Conservation (phyloP, 2,329 filamentous ascomycete genomes). For the Aspergillus sp. region DNA sequence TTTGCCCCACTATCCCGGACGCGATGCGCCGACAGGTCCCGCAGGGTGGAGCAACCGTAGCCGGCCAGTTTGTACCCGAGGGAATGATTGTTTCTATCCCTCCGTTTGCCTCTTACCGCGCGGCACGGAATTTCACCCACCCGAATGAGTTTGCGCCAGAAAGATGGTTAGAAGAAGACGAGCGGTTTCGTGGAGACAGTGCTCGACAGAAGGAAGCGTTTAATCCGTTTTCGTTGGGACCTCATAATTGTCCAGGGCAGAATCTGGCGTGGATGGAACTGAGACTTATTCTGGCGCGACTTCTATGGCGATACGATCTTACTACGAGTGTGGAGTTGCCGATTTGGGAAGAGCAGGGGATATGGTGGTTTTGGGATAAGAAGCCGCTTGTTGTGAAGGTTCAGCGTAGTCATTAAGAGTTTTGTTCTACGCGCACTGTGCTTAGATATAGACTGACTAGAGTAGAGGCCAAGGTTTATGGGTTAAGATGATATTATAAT, state of each 20-base stretch:
- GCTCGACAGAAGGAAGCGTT: not conserved
- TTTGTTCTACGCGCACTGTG: too few species aligned
- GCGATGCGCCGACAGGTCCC: too few species aligned
- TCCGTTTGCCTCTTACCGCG: slow-evolving; percentile 5
- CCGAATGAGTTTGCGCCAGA: slow-evolving; percentile 11
- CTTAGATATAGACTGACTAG: too few species aligned
- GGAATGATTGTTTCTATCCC: slow-evolving; percentile 4
- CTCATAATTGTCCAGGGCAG: slow-evolving; percentile 13
- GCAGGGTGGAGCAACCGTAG: slow-evolving; percentile 9
- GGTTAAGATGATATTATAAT: too few species aligned
- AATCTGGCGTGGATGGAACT: slow-evolving; percentile 12
- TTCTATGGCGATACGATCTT: slow-evolving; percentile 16
- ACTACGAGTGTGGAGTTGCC: not conserved
- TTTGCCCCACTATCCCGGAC: too few species aligned
- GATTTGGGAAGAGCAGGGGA: slow-evolving; percentile 2
- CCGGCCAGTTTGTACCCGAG: slow-evolving; percentile 10
- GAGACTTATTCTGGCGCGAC: slow-evolving; percentile 9
- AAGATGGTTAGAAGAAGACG: slow-evolving; percentile 9
- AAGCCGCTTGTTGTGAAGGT: not conserved
- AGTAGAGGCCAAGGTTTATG: too few species aligned
- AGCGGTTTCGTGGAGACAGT: slow-evolving; percentile 5
- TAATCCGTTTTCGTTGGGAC: slow-evolving; percentile 16
- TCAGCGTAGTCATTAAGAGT: not conserved
- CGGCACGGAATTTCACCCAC: slow-evolving; percentile 7
- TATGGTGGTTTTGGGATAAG: slow-evolving; percentile 9